Evolutionary conservation across 495 filamentous ascomycete species (phyloP).

Genomic region (Cercophora sp.): DNA sequence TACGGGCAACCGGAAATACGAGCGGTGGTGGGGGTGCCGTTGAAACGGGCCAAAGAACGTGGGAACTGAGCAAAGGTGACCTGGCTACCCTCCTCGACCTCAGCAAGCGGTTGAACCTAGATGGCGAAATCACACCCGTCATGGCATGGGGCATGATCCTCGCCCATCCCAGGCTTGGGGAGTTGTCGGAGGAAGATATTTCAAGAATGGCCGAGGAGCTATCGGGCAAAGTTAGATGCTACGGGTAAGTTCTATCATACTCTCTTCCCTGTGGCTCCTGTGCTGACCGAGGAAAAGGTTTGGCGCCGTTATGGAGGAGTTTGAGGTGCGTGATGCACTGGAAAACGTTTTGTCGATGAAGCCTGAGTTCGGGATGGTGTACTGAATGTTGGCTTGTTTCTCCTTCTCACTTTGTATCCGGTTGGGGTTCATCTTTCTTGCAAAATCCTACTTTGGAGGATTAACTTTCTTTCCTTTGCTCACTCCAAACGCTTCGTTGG

Average conservation of each 20-base stretch:
- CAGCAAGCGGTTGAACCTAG: constrained; percentile 76
- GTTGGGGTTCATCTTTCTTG: not conserved
- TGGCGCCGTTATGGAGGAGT: constrained; percentile 83
- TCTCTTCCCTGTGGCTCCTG: not conserved
- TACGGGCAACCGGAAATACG: constrained; percentile 9
- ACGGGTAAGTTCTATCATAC: constrained; percentile 65
- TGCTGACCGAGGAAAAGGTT: constrained; percentile 50
- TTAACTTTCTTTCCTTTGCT: too few relatives aligned
- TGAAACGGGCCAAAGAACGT: constrained; percentile 51
- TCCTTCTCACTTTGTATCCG: not conserved
- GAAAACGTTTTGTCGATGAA: constrained; percentile 66
- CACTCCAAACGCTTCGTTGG: too few relatives aligned
- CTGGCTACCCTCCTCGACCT: constrained; percentile 77
- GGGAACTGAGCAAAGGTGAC: constrained; percentile 68
- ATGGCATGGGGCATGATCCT: constrained; percentile 88
- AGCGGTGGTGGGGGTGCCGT: constrained; percentile 39
- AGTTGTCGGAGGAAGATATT: constrained; percentile 67
- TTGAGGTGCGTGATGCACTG: constrained; percentile 83
- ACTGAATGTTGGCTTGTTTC: constrained; percentile 16
- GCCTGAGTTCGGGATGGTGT: constrained; percentile 41
- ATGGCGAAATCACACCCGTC: constrained; percentile 93
- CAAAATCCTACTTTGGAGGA: too few relatives aligned
- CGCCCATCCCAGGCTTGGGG: constrained; percentile 60
- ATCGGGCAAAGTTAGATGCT: constrained; percentile 78
- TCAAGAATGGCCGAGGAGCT: constrained; percentile 68